Conservation (phyloP, 805 yeast genomes). For the Nakazawaea anatomiae region DNA sequence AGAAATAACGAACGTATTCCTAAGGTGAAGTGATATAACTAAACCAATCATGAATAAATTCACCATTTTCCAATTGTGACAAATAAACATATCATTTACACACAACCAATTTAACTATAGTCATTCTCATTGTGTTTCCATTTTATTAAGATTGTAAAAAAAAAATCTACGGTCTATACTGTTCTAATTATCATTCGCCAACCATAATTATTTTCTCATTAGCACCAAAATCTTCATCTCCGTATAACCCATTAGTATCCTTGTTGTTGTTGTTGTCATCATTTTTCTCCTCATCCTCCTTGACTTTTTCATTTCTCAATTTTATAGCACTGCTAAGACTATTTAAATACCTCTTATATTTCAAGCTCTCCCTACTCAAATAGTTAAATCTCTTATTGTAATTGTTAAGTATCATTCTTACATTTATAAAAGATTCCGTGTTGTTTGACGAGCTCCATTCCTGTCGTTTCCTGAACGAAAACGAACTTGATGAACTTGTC, state of each 20-base stretch:
- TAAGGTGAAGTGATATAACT: no score
- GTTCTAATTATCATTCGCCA: constrained; percentile 19
- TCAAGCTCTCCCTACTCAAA: constrained; percentile 36
- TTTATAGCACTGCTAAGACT: constrained; percentile 42
- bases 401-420: constrained; percentile 30
- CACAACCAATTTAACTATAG: no score
- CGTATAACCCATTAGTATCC: constrained; percentile 8
- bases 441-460: not conserved
- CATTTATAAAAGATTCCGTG: constrained; percentile 18
- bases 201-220: constrained; percentile 8
- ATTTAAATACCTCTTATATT: constrained; percentile 39
- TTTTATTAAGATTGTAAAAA: no score
- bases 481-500: not conserved
- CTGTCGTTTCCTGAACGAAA: constrained; percentile 3
- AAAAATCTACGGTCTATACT: no score
- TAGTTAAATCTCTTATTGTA: constrained; percentile 35
- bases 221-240: constrained; percentile 1
- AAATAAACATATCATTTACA: no score
- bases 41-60: no score
- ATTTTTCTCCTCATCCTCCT: not conserved
- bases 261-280: not conserved
- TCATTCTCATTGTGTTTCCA: no score
- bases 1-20: no score
- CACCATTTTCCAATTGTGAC: no score
- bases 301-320: constrained; percentile 30